These are phyloP conservation scores for Plasmodium berghei DNA, from an alignment of 169 alveolate genomes.

Conservation along the genomic window DNA sequence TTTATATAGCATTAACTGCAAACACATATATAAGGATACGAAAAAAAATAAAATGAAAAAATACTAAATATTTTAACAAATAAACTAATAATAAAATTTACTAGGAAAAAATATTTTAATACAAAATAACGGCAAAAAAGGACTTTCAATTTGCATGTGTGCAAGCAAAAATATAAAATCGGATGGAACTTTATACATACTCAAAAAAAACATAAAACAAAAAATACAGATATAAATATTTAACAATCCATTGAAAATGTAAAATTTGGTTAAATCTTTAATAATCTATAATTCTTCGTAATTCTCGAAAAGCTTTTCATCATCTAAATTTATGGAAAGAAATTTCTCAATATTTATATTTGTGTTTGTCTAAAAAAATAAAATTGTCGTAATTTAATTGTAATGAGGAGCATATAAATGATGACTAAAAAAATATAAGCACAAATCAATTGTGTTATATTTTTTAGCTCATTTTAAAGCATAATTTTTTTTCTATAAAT, in stretches of 20 bases:
- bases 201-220: slow-evolving; percentile 11
- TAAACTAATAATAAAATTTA: neutral
- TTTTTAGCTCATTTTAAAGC: too few relatives aligned
- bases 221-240: neutral
- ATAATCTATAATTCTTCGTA: slow-evolving; percentile 64
- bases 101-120: neutral
- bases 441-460: too few relatives aligned
- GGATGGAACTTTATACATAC: neutral
- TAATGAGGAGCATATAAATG: too few relatives aligned
- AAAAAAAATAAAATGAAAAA: too few relatives aligned
- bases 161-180: neutral
- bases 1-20: neutral
- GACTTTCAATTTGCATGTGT: slow-evolving; percentile 1
- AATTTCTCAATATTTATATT: slow-evolving; percentile 52
- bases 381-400: neutral
- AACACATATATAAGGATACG: neutral
- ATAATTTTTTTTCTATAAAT: too few relatives aligned
- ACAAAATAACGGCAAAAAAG: neutral
- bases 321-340: slow-evolving; percentile 48
- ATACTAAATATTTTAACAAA: too few relatives aligned
- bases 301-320: slow-evolving; percentile 73
- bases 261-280: neutral
- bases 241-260: neutral
- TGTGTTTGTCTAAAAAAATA: slow-evolving; percentile 62
- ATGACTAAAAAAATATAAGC: too few relatives aligned